Conservation (phyloP, 2,329 filamentous ascomycete species). For the Exophiala oligosperma region DNA sequence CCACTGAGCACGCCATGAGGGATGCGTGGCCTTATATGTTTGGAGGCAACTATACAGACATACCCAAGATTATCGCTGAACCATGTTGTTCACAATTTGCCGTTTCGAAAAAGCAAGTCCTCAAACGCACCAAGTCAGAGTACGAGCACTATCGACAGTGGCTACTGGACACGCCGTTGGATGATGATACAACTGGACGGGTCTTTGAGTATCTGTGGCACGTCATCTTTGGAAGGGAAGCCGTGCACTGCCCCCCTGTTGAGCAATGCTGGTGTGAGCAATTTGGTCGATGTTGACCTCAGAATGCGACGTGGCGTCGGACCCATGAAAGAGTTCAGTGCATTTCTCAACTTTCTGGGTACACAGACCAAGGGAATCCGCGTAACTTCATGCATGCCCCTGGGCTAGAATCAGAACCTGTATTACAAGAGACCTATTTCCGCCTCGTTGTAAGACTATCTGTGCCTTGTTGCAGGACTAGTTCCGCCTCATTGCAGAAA, state of each 20-base stretch:
- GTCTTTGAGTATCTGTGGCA: constrained; percentile 69
- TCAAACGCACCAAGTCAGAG: constrained; percentile 49
- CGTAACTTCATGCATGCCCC: no score
- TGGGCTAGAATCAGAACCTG: no score
- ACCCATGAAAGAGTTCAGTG: no score
- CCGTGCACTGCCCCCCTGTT: constrained; percentile 31
- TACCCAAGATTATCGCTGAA: constrained; percentile 45
- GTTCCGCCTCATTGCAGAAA: no score
- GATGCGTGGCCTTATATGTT: constrained; percentile 41
- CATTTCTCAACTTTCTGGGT: no score
- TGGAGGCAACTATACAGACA: constrained; percentile 25
- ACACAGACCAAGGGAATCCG: no score
- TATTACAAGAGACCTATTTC: no score
- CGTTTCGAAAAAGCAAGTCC: constrained; percentile 56
- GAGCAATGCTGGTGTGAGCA: constrained; percentile 15
- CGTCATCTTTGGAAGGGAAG: constrained; percentile 49
- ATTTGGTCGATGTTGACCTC: constrained; percentile 9
- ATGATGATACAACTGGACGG: constrained; percentile 58
- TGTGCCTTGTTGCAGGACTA: no score
- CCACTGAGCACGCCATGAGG: constrained; percentile 38
- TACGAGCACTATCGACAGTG: constrained; percentile 61
- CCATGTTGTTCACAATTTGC: constrained; percentile 69
- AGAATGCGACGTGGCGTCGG: no score
- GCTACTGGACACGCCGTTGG: constrained; percentile 57
- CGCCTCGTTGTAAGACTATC: no score